Percentiles rank a stretch among this genome's conserved stretches.
Evolutionary conservation across 2,329 filamentous ascomycete species (phyloP).

Genomic region (Madurella mycetomatis): DNA sequence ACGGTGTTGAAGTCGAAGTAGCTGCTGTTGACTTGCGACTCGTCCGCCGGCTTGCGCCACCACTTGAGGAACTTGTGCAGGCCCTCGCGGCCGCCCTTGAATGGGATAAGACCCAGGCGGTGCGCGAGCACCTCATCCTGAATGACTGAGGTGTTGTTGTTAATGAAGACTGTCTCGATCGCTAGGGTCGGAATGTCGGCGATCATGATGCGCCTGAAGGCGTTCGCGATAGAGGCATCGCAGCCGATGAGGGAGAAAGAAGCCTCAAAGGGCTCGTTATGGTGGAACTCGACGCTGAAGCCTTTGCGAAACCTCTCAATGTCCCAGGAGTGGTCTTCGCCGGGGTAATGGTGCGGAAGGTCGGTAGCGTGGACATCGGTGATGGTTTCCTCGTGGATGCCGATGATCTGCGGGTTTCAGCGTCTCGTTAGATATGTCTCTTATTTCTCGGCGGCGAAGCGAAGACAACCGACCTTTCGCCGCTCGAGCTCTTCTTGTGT

Average conservation of each 20-base stretch:
- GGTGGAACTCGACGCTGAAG: conserved; percentile 68
- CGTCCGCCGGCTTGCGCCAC: conserved; percentile 65
- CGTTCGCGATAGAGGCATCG: conserved; percentile 91
- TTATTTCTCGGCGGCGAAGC: background rate
- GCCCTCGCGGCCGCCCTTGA: conserved; percentile 73
- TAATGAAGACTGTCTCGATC: conserved; percentile 87
- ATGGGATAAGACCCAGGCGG: conserved; percentile 83
- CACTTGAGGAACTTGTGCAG: conserved; percentile 75
- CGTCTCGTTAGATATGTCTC: background rate
- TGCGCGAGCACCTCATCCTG: conserved; percentile 95
- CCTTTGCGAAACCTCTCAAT: conserved; percentile 40
- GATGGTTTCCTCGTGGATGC: conserved; percentile 85
- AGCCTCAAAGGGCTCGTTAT: conserved; percentile 70
- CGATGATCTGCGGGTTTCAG: conserved; percentile 61
- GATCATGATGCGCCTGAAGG: conserved; percentile 93
- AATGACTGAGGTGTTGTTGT: conserved; percentile 96
- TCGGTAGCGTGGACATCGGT: conserved; percentile 85
- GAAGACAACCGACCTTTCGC: conserved; percentile 49
- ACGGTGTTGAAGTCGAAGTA: conserved; percentile 82
- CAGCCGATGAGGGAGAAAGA: conserved; percentile 89
- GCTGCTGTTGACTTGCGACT: conserved; percentile 57
- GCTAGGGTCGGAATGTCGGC: conserved; percentile 91
- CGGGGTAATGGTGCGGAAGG: conserved; percentile 85
- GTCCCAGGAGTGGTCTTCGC: conserved; percentile 63
- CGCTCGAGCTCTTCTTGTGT: conserved; percentile 55